Evolutionary conservation across 306 rosid genomes (phyloP).

Genomic region (apple (Malus domestica)): ASM211411v1 NC_041797.1:10049001-10049500

Average conservation of each 20-base stretch:
- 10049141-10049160: not conserved
- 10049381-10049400: not conserved
- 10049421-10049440: not conserved
- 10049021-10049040: too few species aligned
- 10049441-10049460: not conserved
- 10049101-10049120: not conserved
- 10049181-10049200: constrained; percentile 40
- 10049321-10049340: constrained; percentile 84
- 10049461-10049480: not conserved
- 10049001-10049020: too few species aligned
- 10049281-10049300: constrained; percentile 68
- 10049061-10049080: too few species aligned
- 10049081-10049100: not conserved
- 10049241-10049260: constrained; percentile 86
- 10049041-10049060: too few species aligned
- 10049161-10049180: constrained; percentile 62
- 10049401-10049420: not conserved
- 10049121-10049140: not conserved
- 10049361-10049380: constrained; percentile 17
- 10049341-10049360: constrained; percentile 77
- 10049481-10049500: not conserved
- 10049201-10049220: constrained; percentile 8
- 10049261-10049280: constrained; percentile 80
- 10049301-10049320: constrained; percentile 89
- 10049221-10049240: constrained; percentile 36